Percentiles rank a stretch among this genome's conserved stretches.
These are phyloP conservation scores for Dactylellina leptospora DNA, from an alignment of 2,329 filamentous ascomycete species.

Conservation along the genomic window DNA sequence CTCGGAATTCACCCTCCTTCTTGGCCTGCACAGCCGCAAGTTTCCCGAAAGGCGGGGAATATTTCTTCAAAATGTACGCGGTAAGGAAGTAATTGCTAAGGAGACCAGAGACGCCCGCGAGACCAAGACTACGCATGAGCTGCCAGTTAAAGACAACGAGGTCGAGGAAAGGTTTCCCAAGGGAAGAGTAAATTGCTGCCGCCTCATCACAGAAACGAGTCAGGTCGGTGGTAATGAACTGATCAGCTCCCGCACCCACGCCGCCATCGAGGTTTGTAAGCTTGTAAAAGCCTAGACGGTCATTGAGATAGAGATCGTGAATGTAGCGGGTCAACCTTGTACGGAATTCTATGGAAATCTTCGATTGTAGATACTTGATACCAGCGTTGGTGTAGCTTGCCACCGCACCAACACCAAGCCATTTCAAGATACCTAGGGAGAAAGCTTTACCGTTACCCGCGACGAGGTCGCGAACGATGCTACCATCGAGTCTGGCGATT, in stretches of 20 bases:
- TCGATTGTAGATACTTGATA: slow-evolving; percentile 97
- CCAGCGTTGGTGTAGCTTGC: slow-evolving; percentile 96
- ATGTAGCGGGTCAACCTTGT: slow-evolving; percentile 95
- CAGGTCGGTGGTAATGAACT: slow-evolving; percentile 96
- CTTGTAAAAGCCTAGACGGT: slow-evolving; percentile 96
- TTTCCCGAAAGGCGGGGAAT: slow-evolving; percentile 96
- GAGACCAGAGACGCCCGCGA: slow-evolving; percentile 83
- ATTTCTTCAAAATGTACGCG: slow-evolving; percentile 82
- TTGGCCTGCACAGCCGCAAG: slow-evolving; percentile 94
- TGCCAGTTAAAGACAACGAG: slow-evolving; percentile 98
- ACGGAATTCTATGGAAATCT: slow-evolving; percentile 97
- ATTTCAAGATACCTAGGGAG: slow-evolving; percentile 87
- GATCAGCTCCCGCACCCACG: slow-evolving; percentile 88
- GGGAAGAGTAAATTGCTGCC: slow-evolving; percentile 89
- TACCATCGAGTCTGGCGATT: slow-evolving; percentile 90
- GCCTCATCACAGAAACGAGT: slow-evolving; percentile 94
- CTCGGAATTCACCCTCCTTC: slow-evolving; percentile 93
- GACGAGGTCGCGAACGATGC: slow-evolving; percentile 95
- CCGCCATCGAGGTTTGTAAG: slow-evolving; percentile 91
- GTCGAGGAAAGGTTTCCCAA: slow-evolving; percentile 98
- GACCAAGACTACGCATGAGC: slow-evolving; percentile 88
- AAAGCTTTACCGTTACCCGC: slow-evolving; percentile 90
- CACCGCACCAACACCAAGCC: slow-evolving; percentile 91
- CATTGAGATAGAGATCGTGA: slow-evolving; percentile 93
- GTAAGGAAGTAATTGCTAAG: slow-evolving; percentile 94